These are phyloP conservation scores for Apiosordaria backusii DNA, from an alignment of 495 filamentous ascomycete genomes.

Conservation along the genomic window DNA sequence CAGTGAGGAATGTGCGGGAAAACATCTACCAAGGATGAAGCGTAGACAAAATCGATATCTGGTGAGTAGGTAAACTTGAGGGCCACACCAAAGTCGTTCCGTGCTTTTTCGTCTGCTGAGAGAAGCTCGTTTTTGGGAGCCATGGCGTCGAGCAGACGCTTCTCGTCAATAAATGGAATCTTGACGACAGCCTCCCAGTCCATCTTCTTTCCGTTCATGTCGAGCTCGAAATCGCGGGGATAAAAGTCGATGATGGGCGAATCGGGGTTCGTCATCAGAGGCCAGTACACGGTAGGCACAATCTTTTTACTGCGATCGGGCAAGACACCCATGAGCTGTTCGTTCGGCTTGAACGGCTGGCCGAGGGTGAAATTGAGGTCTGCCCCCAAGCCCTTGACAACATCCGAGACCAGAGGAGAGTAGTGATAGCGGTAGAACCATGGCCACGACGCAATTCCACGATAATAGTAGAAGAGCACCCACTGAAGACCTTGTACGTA, in stretches of 20 bases:
- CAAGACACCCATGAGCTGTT: slow-evolving; percentile 97
- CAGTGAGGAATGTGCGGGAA: slow-evolving; percentile 88
- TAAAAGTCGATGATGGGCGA: slow-evolving; percentile 99
- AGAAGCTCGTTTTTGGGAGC: slow-evolving; percentile 74
- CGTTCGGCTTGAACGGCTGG: slow-evolving; percentile 88
- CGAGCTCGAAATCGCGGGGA: slow-evolving; percentile 92
- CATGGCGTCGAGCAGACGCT: slow-evolving; percentile 78
- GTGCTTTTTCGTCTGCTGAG: slow-evolving; percentile 66
- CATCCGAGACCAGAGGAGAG: slow-evolving; percentile 86
- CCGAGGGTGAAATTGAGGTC: slow-evolving; percentile 90
- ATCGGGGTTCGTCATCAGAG: slow-evolving; percentile 82
- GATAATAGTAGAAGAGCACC: slow-evolving; percentile 98
- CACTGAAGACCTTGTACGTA: slow-evolving; percentile 98
- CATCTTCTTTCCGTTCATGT: slow-evolving; percentile 99
- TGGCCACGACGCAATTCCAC: slow-evolving; percentile 94
- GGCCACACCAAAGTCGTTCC: slow-evolving; percentile 88
- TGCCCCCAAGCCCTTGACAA: slow-evolving; percentile 81
- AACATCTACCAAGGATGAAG: slow-evolving; percentile 79
- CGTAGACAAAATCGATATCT: slow-evolving; percentile 72
- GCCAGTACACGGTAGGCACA: slow-evolving; percentile 81
- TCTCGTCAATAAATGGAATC: slow-evolving; percentile 97
- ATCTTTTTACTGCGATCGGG: slow-evolving; percentile 96
- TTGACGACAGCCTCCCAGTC: slow-evolving; percentile 99
- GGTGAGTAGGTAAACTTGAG: slow-evolving; percentile 88
- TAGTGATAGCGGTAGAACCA: slow-evolving; percentile 99